These are phyloP conservation scores for Nakazawaea populi DNA, from an alignment of 805 yeast genomes.

Conservation along the genomic window DNA sequence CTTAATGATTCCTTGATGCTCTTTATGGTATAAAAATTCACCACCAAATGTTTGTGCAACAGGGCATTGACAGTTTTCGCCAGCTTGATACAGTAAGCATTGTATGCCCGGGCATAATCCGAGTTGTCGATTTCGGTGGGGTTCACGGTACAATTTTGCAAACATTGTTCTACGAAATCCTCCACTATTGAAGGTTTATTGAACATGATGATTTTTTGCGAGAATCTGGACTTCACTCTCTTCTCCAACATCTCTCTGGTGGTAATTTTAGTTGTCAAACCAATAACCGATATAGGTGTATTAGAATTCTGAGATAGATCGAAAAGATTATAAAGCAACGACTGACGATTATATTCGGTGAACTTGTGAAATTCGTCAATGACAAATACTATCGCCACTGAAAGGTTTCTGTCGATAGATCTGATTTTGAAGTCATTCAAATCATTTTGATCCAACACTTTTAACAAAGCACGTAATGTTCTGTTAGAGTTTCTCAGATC, in stretches of 20 bases:
- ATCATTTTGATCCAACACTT: conserved; percentile 20
- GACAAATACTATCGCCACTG: conserved; percentile 62
- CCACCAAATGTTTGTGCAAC: conserved; percentile 30
- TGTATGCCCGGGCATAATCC: conserved; percentile 17
- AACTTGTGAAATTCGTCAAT: conserved; percentile 84
- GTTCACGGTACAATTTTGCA: conserved; percentile 30
- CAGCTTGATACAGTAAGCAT: conserved; percentile 27
- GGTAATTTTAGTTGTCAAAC: conserved; percentile 69
- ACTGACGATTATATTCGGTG: conserved; percentile 68
- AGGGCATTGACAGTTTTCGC: conserved; percentile 23
- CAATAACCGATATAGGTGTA: conserved; percentile 75
- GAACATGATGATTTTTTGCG: conserved; percentile 67
- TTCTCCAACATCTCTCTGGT: conserved; percentile 82
- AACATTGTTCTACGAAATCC: conserved; percentile 44
- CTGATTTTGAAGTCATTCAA: conserved; percentile 21
- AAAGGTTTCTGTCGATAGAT: conserved; percentile 14
- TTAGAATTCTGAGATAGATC: conserved; percentile 70
- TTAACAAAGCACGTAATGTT: conserved; percentile 13
- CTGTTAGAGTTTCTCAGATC: conserved; percentile 7
- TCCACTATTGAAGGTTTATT: conserved; percentile 43
- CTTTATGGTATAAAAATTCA: conserved; percentile 53
- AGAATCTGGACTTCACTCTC: conserved; percentile 84
- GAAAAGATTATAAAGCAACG: conserved; percentile 79
- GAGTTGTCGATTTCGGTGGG: conserved; percentile 15
- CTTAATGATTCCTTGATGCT: conserved; percentile 48